Base-by-base conservation (phyloP, 2,329 filamentous ascomycete species). In the Sclerotinia subarctica region DNA sequence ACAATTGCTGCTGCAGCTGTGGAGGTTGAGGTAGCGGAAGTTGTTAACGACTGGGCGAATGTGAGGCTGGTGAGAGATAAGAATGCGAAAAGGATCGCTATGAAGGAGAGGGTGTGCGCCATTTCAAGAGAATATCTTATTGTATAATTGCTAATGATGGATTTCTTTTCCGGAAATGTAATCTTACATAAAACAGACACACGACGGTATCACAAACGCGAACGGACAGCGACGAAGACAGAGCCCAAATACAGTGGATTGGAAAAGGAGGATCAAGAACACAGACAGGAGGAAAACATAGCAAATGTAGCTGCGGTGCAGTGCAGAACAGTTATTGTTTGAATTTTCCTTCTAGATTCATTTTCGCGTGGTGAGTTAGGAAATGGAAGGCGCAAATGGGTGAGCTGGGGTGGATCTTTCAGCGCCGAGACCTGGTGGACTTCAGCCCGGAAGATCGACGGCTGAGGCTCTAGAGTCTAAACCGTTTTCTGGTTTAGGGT, bases 391-490 rank as follows among this genome's bases (percentile, higher is more conserved):
- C 32, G 29, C 29, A 47, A 17, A 46, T 24, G 21, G 29, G 1
- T 19, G n/a, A 57, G 54, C 54, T 42, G 35, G n/a, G 13, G 54
- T 57, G n/a, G 32, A 42, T 57, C 54, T 57, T 57, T 57, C 32
- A 38, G 21, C 10, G 54, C 32, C 35, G 35, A 57, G 35, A 57
- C n/a, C n/a, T n/a, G n/a, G n/a, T n/a, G n/a, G n/a, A n/a, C 32
- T 24, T 59, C 29, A 51, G 26, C 26, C 29, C 59, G 59, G 59
- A 29, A 62, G 59, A 51, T 62, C 46, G 59, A 62, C 46, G 29
- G 59, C 21, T 51, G 59, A 32, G 32, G 21, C 53, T 35, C n/a
- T 5, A 56, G 38, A 42, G 21, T 38, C 17, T 26, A 51, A 24
- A 49, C 21, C 46, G 35, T 35, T 6, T 35, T 24, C 4, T n/a